Percentiles rank a stretch among this genome's conserved stretches.
These are phyloP conservation scores for Somion occarium DNA, from an alignment of 1,284 basidiomycete genomes.

Conservation along the genomic window DNA sequence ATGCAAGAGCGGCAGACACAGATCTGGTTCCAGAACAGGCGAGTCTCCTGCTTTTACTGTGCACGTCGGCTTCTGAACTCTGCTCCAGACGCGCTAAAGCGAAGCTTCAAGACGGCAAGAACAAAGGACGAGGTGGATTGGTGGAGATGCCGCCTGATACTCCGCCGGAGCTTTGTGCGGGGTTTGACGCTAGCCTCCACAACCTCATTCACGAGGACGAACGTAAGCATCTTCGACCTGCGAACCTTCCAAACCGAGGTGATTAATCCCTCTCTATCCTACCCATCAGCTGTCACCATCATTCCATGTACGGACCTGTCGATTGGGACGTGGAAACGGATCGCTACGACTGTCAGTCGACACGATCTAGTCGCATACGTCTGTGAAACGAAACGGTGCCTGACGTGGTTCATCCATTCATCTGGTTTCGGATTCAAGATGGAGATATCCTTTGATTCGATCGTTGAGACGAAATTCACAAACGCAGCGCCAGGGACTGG, in stretches of 20 bases:
- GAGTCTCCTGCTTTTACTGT: conserved; percentile 17
- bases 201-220: conserved; percentile 68
- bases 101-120: conserved; percentile 61
- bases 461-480: conserved; percentile 53
- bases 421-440: conserved; percentile 75
- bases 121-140: conserved; percentile 34
- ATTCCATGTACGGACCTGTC: conserved; percentile 71
- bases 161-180: conserved; percentile 47
- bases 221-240: conserved; percentile 40
- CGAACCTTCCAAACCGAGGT: conserved; percentile 6
- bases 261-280: neutral
- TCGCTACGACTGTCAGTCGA: conserved; percentile 47
- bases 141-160: conserved; percentile 41
- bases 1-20: conserved; percentile 84
- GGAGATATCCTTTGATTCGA: conserved; percentile 67
- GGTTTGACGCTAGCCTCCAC: conserved; percentile 55
- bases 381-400: conserved; percentile 55
- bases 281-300: conserved; percentile 55
- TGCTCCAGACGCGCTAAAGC: conserved; percentile 70
- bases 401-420: conserved; percentile 76
- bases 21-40: conserved; percentile 87
- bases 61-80: neutral
- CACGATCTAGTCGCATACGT: conserved; percentile 73
- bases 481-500: conserved; percentile 52
- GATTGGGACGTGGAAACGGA: conserved; percentile 73